Conservation (phyloP, 2,329 filamentous ascomycete genomes). For the Annulohypoxylon truncatum region DNA sequence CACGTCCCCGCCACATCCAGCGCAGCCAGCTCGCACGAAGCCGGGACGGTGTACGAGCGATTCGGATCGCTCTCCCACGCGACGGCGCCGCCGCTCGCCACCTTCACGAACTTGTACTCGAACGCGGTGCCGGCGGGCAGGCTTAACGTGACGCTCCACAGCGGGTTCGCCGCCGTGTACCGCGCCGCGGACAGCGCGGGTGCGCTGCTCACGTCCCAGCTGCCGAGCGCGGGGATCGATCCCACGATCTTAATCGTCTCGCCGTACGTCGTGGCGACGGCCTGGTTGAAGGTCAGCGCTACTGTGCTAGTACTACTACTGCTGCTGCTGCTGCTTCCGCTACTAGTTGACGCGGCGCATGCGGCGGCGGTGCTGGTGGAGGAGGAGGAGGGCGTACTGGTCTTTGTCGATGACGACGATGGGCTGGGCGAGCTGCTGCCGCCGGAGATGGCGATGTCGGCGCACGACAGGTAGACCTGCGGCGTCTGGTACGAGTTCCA, state of each 20-base stretch:
- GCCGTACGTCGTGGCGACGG: constrained; percentile 58
- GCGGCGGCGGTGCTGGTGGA: constrained; percentile 47
- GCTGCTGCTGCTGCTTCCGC: too few species aligned
- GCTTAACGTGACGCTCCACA: constrained; percentile 65
- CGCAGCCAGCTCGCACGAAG: constrained; percentile 38
- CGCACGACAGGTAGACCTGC: constrained; percentile 65
- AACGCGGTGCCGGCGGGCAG: constrained; percentile 63
- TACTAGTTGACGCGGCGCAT: constrained; percentile 40
- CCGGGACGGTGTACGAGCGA: constrained; percentile 51
- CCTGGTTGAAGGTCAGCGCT: constrained; percentile 58
- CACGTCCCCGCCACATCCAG: constrained; percentile 43
- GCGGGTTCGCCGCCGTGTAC: constrained; percentile 65
- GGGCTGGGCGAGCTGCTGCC: constrained; percentile 37
- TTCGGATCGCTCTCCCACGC: constrained; percentile 69
- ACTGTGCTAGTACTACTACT: too few species aligned
- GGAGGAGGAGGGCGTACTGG: constrained; percentile 18
- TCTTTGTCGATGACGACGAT: neutral
- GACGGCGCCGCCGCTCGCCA: constrained; percentile 60
- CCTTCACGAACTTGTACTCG: constrained; percentile 72
- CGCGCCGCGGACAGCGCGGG: constrained; percentile 61
- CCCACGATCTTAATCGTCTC: constrained; percentile 62
- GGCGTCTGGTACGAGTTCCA: constrained; percentile 67
- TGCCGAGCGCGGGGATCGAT: constrained; percentile 60
- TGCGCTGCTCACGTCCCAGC: constrained; percentile 61
- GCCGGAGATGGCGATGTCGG: constrained; percentile 44